A percentile compares a stretch with the other conserved stretches of the same genome.
Conservation (phyloP, 2,329 filamentous ascomycete species). For the Peltaster fructicola region DNA sequence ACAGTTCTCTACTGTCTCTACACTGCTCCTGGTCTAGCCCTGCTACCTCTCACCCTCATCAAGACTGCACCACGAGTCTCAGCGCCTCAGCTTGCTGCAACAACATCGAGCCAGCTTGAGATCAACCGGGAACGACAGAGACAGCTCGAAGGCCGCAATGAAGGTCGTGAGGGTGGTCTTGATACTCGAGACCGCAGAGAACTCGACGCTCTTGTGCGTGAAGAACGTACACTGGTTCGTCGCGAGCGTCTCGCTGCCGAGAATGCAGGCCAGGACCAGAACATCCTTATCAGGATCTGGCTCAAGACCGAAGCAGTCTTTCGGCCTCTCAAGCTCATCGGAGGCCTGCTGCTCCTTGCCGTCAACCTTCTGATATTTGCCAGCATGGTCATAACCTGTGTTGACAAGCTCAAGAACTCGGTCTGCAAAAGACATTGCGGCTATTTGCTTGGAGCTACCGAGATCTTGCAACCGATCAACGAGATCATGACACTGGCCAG, state of each 20-base stretch:
- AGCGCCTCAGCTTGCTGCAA: conserved; percentile 58
- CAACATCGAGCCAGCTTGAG: conserved; percentile 63
- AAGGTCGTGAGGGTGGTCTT: conserved; percentile 56
- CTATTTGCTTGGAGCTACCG: conserved; percentile 74
- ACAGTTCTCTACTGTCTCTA: conserved; percentile 77
- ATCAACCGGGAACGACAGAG: conserved; percentile 81
- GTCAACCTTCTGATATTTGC: conserved; percentile 62
- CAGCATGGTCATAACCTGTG: conserved; percentile 86
- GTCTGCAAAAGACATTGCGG: conserved; percentile 80
- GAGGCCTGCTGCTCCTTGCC: conserved; percentile 60
- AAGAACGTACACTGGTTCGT: conserved; percentile 81
- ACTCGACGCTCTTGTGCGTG: conserved; percentile 67
- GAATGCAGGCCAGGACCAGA: conserved; percentile 57
- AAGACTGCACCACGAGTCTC: conserved; percentile 80
- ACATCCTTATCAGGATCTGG: conserved; percentile 57
- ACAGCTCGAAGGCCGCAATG: conserved; percentile 72
- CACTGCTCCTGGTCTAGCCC: conserved; percentile 71
- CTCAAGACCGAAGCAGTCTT: conserved; percentile 66
- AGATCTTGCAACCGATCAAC: conserved; percentile 91
- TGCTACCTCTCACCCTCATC: conserved; percentile 80
- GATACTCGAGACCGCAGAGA: conserved; percentile 76
- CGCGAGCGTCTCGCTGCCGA: conserved; percentile 77
- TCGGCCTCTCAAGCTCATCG: conserved; percentile 73
- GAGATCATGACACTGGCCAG: conserved; percentile 70
- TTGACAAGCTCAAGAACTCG: conserved; percentile 94